Base-by-base conservation (phyloP, 2,329 filamentous ascomycete species). In the Diplodia sapinea region DNA sequence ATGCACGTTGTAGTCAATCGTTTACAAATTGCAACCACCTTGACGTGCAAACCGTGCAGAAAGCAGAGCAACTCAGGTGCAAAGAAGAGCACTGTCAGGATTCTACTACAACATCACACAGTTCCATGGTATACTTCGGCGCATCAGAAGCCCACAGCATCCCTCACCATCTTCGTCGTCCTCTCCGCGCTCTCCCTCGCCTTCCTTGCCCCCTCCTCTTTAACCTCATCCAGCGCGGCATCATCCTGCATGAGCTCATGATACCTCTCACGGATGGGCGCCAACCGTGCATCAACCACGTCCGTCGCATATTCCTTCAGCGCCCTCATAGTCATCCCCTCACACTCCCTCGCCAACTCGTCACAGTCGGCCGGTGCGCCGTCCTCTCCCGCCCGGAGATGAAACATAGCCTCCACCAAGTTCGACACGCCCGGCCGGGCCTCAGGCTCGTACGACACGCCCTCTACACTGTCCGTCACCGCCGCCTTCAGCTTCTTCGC, bases 391-490 rank as follows among this genome's bases (percentile, higher is more conserved):
- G 4, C 76, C 71, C 65, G 89, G 86, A 72, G 94, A 87, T 92
- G 87, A 29, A 88, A 88, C n/a, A 94, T 80, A 17, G 99, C 86
- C 68, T 93, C 88, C 1, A 99, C 80, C 13, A 99, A 82, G 76
- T 98, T 99, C 12, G 94, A 89, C 3, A 99, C 91, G 0, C 93
- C 95, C 0, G 94, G 94, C 29, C 95, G 85, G 0, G 72, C 74
- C 0, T 77, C 74, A 0, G 88, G 88, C 70, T 97, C 89, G 76
- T 95, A 97, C 0, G 87, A 88, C 50, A 97, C 87, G 1, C 79
- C 79, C 2, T 86, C 84, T 0, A 85, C 76, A 0, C 87, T 90
- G 78, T 99, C 95, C 1, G 95, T 98, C 38, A 93, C 77, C 8
- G 95, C 92, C 7, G 82, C 79, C 71, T 84, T 87, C 70, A 98